Evolutionary conservation across 176 grass and related monocot species (phyloP).

Genomic region (Leersia perrieri): DNA sequence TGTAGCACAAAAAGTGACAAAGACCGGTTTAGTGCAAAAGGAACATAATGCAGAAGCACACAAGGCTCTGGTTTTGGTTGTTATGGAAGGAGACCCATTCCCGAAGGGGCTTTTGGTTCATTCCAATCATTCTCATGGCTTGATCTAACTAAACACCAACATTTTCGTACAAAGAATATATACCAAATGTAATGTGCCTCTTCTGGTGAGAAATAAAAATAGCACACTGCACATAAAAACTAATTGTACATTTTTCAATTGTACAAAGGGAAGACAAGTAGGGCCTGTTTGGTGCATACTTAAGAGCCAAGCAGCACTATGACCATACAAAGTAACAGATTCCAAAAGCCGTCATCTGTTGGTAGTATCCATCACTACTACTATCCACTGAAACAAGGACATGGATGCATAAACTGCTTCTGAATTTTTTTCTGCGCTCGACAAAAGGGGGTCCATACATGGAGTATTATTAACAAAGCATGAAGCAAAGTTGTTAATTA

Average conservation of each 20-base stretch:
- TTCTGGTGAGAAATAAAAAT: background rate
- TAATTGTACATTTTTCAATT: background rate
- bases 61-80: background rate
- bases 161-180: slow-evolving; percentile 13
- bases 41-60: background rate
- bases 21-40: background rate
- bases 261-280: background rate
- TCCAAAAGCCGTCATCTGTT: slow-evolving; percentile 38
- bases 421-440: background rate
- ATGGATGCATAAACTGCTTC: background rate
- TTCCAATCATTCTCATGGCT: background rate
- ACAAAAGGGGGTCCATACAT: background rate
- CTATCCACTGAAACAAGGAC: slow-evolving; percentile 24
- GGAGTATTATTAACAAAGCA: background rate
- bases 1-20: background rate
- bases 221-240: background rate
- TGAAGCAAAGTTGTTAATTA: background rate
- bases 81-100: background rate
- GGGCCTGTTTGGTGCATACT: slow-evolving; percentile 16
- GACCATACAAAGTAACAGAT: slow-evolving; percentile 2
- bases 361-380: slow-evolving; percentile 15
- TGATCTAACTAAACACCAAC: slow-evolving; percentile 11
- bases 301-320: slow-evolving; percentile 2
- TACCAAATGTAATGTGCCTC: background rate
- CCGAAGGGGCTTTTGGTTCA: background rate